Conservation (phyloP, 106 monocot species). For the Narthecium ossifragum region DNA sequence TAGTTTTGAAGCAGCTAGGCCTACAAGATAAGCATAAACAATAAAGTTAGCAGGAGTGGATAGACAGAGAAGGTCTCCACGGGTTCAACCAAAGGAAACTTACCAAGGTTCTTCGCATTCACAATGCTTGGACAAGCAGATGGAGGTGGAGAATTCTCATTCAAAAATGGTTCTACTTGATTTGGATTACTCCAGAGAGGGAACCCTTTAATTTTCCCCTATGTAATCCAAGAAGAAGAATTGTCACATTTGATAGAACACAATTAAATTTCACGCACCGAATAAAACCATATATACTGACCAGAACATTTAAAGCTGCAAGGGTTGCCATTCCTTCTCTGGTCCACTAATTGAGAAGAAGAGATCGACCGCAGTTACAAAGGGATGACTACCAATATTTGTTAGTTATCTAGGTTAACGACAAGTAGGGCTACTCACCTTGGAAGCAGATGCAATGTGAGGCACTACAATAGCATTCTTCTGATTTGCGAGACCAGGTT, state of each 20-base stretch:
- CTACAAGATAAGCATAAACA: conserved; percentile 4
- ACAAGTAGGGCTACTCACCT: conserved; percentile 35
- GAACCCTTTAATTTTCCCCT: conserved; percentile 97
- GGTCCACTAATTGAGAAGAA: conserved; percentile 60
- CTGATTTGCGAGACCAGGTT: conserved; percentile 88
- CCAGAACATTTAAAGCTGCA: conserved; percentile 95
- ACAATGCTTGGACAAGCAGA: conserved; percentile 90
- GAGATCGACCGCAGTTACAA: background rate
- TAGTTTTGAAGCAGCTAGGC: conserved; percentile 12
- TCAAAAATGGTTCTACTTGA: conserved; percentile 63
- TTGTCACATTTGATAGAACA: background rate
- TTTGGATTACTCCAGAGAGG: conserved; percentile 87
- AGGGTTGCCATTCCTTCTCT: conserved; percentile 99
- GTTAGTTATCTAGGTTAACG: background rate
- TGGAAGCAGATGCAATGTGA: conserved; percentile 98
- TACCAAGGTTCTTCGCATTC: conserved; percentile 92
- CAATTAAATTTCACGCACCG: background rate
- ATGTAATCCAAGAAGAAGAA: background rate
- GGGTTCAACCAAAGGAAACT: background rate
- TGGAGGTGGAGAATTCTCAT: conserved; percentile 67
- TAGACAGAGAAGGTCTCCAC: background rate
- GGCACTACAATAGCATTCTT: conserved; percentile 95
- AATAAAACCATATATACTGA: conserved; percentile 14
- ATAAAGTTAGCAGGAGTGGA: background rate
- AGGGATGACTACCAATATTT: background rate